Conservation (phyloP, 768 basidiomycete genomes). For the Xanthoconium purpureum region DNA sequence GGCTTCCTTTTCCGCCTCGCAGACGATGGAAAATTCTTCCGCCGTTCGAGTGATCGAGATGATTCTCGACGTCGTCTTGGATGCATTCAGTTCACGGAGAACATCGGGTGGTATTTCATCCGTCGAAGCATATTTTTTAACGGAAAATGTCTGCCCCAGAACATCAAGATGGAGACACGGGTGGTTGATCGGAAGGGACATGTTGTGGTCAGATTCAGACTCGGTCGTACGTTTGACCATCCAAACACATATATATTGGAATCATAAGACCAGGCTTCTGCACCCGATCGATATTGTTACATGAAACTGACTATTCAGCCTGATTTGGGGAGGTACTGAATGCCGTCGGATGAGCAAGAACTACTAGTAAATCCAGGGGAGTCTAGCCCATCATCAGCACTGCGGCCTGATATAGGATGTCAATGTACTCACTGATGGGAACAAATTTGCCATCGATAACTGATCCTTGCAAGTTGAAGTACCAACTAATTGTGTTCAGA, state of each 20-base stretch:
- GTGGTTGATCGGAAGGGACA: constrained; percentile 46
- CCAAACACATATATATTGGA: neutral
- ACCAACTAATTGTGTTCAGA: constrained; percentile 53
- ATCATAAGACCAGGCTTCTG: neutral
- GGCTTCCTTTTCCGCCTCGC: constrained; percentile 38
- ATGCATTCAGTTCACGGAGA: constrained; percentile 28
- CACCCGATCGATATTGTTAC: neutral
- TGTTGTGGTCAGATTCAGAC: constrained; percentile 1
- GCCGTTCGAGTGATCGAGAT: constrained; percentile 56
- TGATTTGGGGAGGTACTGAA: constrained; percentile 46
- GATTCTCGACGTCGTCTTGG: constrained; percentile 34
- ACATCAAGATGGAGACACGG: constrained; percentile 48
- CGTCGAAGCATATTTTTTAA: constrained; percentile 38
- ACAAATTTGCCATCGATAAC: constrained; percentile 62
- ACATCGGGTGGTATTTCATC: constrained; percentile 31
- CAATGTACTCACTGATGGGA: constrained; percentile 47
- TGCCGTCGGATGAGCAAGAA: constrained; percentile 52
- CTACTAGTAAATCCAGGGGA: constrained; percentile 42
- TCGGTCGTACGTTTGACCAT: no score
- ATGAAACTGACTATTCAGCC: constrained; percentile 5
- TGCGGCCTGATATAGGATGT: neutral
- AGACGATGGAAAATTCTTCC: constrained; percentile 63
- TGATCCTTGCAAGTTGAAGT: constrained; percentile 65
- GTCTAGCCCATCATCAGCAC: constrained; percentile 35
- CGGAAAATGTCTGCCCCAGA: constrained; percentile 42